phyloP scores from a whole-genome alignment of 2,329 filamentous ascomycete species.

The Sordariomycetes sp. region DNA sequence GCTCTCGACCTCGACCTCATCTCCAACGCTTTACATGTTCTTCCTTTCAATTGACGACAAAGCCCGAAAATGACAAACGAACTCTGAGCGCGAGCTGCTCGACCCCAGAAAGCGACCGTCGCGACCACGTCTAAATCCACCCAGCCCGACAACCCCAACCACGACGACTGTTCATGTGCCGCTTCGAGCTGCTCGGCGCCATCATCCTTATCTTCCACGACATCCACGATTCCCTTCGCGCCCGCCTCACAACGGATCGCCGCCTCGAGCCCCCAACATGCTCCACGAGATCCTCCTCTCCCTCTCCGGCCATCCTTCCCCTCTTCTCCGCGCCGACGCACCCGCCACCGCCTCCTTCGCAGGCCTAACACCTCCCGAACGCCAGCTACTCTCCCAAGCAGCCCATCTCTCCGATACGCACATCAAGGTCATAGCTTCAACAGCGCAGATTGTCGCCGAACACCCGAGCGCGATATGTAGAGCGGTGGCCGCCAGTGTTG shows the following conservation, averaged over 20 bases:
- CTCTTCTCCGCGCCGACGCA: constrained; percentile 59
- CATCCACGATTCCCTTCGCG: constrained; percentile 28
- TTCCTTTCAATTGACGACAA: too few relatives aligned
- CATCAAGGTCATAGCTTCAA: constrained; percentile 58
- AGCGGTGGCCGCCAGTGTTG: constrained; percentile 73
- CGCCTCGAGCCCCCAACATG: constrained; percentile 47
- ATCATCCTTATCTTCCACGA: constrained; percentile 38
- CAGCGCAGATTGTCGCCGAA: constrained; percentile 55
- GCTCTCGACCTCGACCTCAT: too few relatives aligned
- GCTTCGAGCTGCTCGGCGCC: constrained; percentile 41
- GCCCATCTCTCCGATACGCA: constrained; percentile 73
- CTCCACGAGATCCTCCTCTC: constrained; percentile 97
- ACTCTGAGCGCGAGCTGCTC: too few relatives aligned
- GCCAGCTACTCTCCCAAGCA: constrained; percentile 68
- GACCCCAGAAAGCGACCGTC: too few relatives aligned
- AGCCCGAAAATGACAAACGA: too few relatives aligned
- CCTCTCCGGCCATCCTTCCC: constrained; percentile 86
- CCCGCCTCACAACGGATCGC: constrained; percentile 6
- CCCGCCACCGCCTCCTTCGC: constrained; percentile 24
- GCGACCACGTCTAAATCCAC: too few relatives aligned
- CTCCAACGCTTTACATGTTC: too few relatives aligned
- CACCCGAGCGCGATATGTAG: constrained; percentile 80
- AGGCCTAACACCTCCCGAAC: constrained; percentile 67
- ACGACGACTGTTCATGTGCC: constrained; percentile 32
- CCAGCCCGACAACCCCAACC: background rate